A percentile compares a stretch with the other conserved stretches of the same genome.
Conservation (phyloP, 2,329 filamentous ascomycete genomes). For the Pestalotiopsis sp. region DNA sequence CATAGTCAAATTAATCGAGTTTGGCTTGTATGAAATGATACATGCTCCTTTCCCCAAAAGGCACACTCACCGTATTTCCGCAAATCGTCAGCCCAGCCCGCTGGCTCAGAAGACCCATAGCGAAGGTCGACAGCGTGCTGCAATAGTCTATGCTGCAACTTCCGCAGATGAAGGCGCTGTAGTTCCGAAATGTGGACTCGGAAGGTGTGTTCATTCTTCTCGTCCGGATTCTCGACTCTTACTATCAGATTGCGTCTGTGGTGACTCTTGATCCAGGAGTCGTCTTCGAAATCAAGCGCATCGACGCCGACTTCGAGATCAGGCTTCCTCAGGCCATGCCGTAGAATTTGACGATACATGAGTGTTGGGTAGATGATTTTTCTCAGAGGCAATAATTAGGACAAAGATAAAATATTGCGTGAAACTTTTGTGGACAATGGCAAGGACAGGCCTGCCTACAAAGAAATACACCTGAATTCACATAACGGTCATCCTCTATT, state of each 20-base stretch:
- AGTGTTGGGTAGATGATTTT: too few relatives aligned
- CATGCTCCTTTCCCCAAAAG: background rate
- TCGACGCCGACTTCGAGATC: background rate
- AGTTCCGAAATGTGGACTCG: conserved; percentile 20
- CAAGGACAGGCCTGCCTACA: too few relatives aligned
- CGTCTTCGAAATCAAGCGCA: background rate
- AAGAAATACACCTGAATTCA: too few relatives aligned
- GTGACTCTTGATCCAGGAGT: background rate
- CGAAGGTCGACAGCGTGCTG: conserved; percentile 4
- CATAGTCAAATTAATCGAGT: background rate
- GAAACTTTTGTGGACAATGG: too few relatives aligned
- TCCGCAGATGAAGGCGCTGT: conserved; percentile 17
- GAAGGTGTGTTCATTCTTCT: background rate
- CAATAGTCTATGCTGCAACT: conserved; percentile 17
- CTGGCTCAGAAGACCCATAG: background rate
- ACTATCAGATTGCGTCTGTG: background rate
- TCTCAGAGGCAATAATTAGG: too few relatives aligned
- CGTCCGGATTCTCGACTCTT: background rate
- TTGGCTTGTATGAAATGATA: too few relatives aligned
- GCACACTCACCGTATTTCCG: conserved; percentile 6
- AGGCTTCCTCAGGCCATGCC: too few relatives aligned
- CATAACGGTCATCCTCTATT: too few relatives aligned
- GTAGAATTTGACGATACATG: too few relatives aligned
- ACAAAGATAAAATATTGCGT: too few relatives aligned
- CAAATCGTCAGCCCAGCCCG: conserved; percentile 10